Conservation (phyloP, 78 protist genomes). For the Dictyostelium purpureum region DNA sequence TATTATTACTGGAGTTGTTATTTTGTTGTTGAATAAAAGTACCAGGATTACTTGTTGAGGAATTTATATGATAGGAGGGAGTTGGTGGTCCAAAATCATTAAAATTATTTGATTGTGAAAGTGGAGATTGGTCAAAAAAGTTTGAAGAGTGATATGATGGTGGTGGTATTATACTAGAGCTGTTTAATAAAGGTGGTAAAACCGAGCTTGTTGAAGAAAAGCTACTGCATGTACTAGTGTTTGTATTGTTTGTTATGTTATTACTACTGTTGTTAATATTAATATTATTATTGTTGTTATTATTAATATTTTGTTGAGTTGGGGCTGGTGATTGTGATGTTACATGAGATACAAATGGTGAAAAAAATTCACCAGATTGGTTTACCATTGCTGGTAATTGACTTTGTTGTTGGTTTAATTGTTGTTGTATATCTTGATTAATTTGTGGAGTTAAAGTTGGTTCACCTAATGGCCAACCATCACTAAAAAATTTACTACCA, state of each 20-base stretch:
- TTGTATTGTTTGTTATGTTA: not conserved
- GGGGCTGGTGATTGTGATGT: not conserved
- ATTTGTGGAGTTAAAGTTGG: conserved; percentile 37
- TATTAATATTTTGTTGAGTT: not conserved
- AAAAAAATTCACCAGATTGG: conserved; percentile 19
- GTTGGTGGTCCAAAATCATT: conserved; percentile 76
- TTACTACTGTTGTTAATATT: not conserved
- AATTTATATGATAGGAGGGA: conserved; percentile 8
- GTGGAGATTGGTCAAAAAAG: conserved; percentile 73
- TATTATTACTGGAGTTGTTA: not conserved
- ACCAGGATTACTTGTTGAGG: not conserved
- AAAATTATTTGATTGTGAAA: conserved; percentile 9
- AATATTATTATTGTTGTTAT: not conserved
- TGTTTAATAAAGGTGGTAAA: conserved; percentile 47
- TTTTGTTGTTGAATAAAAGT: not conserved
- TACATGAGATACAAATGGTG: conserved; percentile 8
- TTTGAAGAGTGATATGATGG: conserved; percentile 51
- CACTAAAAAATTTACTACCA: conserved; percentile 48
- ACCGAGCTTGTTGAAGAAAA: conserved; percentile 8
- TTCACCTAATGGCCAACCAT: conserved; percentile 42
- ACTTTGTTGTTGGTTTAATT: not conserved
- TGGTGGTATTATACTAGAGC: conserved; percentile 43
- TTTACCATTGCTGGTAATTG: not conserved
- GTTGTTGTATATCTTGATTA: not conserved
- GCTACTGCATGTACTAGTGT: not conserved